Percentiles rank a stretch among this genome's conserved stretches.
phyloP scores from a whole-genome alignment of 2,329 filamentous ascomycete genomes.

The Nannizzia gypsea region DNA sequence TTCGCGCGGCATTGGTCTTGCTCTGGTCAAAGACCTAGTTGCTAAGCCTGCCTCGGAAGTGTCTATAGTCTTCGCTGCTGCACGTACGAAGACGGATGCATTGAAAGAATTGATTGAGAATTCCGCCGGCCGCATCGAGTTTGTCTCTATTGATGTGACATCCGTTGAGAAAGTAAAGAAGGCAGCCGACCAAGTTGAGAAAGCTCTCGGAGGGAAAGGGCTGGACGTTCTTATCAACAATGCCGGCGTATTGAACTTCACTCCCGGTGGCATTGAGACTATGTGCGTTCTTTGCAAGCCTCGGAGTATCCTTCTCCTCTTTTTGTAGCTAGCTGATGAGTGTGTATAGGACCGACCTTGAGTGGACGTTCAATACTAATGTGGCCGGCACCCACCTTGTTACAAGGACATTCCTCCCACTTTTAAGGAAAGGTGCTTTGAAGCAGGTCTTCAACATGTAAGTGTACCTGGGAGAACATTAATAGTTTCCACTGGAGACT shows the following conservation, averaged over 20 bases:
- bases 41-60: conserved; percentile 23
- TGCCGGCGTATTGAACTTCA: conserved; percentile 18
- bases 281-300: conserved; percentile 9
- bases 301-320: too few relatives aligned
- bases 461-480: neutral
- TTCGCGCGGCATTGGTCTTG: conserved; percentile 27
- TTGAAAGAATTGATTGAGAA: conserved; percentile 25
- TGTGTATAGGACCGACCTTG: conserved; percentile 14
- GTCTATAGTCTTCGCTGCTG: conserved; percentile 30
- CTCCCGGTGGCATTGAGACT: conserved; percentile 10
- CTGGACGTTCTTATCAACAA: conserved; percentile 26
- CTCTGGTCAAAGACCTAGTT: conserved; percentile 20
- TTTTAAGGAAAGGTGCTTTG: conserved; percentile 23
- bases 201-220: conserved; percentile 25
- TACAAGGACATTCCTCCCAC: conserved; percentile 26
- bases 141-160: conserved; percentile 29
- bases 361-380: conserved; percentile 29
- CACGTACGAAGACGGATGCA: conserved; percentile 20
- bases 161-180: conserved; percentile 24
- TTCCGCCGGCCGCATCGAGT: conserved; percentile 23
- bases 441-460: conserved; percentile 37
- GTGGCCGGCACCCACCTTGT: conserved; percentile 29
- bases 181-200: conserved; percentile 26
- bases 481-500: too few relatives aligned
- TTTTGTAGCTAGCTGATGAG: neutral